These are phyloP conservation scores for Candida easanensis DNA, from an alignment of 805 yeast species.

Conservation along the genomic window DNA sequence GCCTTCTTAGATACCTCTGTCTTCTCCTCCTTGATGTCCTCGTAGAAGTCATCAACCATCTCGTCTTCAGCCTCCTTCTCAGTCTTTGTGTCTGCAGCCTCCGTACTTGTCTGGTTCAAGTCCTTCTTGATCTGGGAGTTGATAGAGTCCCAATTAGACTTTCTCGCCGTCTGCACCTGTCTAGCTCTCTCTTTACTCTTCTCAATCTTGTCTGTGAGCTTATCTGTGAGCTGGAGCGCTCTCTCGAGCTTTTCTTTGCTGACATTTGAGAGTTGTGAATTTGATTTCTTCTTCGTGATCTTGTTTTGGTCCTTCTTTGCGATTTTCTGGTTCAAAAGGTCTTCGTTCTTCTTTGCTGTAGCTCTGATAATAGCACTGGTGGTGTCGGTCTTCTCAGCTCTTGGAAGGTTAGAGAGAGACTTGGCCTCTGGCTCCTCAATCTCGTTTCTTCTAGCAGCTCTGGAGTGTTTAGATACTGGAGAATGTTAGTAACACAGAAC, in stretches of 20 bases:
- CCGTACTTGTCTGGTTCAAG: background rate
- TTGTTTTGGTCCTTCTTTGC: constrained; percentile 34
- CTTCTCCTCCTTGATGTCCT: constrained; percentile 16
- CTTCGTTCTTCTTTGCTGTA: constrained; percentile 62
- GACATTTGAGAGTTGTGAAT: constrained; percentile 30
- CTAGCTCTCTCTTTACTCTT: constrained; percentile 64
- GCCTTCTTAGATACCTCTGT: background rate
- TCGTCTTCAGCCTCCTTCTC: constrained; percentile 23
- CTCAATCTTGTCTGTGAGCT: constrained; percentile 57
- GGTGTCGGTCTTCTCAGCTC: constrained; percentile 57
- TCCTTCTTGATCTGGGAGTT: constrained; percentile 44
- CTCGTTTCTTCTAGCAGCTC: constrained; percentile 76
- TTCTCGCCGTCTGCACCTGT: constrained; percentile 58
- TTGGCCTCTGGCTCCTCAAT: constrained; percentile 44
- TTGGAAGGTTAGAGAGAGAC: constrained; percentile 50
- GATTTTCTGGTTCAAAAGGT: constrained; percentile 50
- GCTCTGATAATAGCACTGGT: constrained; percentile 66
- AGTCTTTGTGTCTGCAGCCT: background rate
- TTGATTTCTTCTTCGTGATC: constrained; percentile 28
- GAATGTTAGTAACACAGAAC: constrained; percentile 1
- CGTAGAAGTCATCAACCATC: constrained; percentile 26
- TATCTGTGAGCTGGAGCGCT: constrained; percentile 51
- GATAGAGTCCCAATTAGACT: constrained; percentile 70
- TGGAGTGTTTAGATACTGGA: constrained; percentile 59
- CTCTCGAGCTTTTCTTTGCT: constrained; percentile 43